Base-by-base conservation (phyloP, 140 eudicot species). In the Stevia rebaudiana region DNA sequence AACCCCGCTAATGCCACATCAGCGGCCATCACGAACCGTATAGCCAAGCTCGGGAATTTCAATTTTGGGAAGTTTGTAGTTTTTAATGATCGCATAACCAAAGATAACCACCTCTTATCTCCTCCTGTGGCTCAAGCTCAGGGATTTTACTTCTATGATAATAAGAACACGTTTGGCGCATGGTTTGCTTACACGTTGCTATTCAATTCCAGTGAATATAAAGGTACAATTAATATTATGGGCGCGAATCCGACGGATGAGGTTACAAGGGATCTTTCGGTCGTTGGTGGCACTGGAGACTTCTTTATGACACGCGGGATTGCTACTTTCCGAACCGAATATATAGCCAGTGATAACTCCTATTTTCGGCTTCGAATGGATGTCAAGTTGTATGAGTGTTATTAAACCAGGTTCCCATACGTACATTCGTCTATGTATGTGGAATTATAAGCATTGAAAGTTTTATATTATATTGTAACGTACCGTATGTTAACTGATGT, bases 61-160 rank as follows among this genome's bases (percentile, higher is more conserved):
- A 13, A 67, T 9, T 77, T 72, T 40, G 96, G 96, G 17, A 47
- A 9, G 77, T 65, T 82, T 19, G 79, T 80, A 35, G 68, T 85
- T 9, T 85, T 88, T 3, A 86, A 88, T 37, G 90, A 88, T 63
- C 94, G 87, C 17, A 53, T 87, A 24, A 87, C 95, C 28, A 53
- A 23, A 46, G 89, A 87, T 63, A 30, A 68, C 18, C 67, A 81
- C 25, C 71, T 81, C n/a, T 76, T 61, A 47, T 87, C 95, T 3
- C 76, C 83, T 0, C 82, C 76, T 0, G 73, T 80, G 36, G 90
- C 81, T 35, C 67, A 84, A 17, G 86, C 86, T 22, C 90, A 83
- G 64, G 90, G 89, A 5, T 79, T 83, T 59, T 83, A 76, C 61
- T 83, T 83, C 35, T 83, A 83, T 5, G 76, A 79, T 70, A 80